phyloP scores from a whole-genome alignment of 176 grass and related monocot species.

The Sorghum bicolor region DNA sequence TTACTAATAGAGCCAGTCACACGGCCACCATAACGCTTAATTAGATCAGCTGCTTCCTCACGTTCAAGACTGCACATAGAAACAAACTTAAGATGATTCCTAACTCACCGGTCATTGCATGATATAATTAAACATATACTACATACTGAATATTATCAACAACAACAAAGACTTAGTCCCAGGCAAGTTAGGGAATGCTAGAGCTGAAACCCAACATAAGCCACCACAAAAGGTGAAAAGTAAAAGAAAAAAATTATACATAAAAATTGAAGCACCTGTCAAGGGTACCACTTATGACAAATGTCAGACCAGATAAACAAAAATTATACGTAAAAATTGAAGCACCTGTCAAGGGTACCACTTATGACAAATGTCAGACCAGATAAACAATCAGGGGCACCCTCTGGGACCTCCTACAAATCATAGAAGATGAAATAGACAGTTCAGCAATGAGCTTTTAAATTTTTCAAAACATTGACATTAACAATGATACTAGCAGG shows the following conservation, averaged over 20 bases:
- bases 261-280: slow-evolving; percentile 67
- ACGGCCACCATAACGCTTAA: slow-evolving; percentile 92
- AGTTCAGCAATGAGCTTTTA: slow-evolving; percentile 18
- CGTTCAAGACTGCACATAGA: slow-evolving; percentile 76
- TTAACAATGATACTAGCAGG: slow-evolving; percentile 14
- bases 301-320: slow-evolving; percentile 66
- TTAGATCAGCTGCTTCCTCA: slow-evolving; percentile 92
- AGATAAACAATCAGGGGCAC: slow-evolving; percentile 80
- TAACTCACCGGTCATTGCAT: slow-evolving; percentile 15
- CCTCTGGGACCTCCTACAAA: slow-evolving; percentile 90
- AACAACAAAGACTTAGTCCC: not conserved
- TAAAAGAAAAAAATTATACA: not conserved
- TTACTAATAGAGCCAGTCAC: slow-evolving; percentile 92
- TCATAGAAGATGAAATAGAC: slow-evolving; percentile 39
- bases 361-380: slow-evolving; percentile 96
- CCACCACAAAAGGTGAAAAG: not conserved
- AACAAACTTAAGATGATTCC: slow-evolving; percentile 16
- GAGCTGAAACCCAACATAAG: not conserved
- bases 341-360: slow-evolving; percentile 97
- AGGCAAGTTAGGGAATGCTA: not conserved
- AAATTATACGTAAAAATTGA: not conserved
- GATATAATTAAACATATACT: not conserved
- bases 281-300: slow-evolving; percentile 96
- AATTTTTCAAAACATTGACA: slow-evolving; percentile 24
- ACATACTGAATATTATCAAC: not conserved